phyloP scores from a whole-genome alignment of 306 rosid species.

The Erythrophleum fordii region DNA sequence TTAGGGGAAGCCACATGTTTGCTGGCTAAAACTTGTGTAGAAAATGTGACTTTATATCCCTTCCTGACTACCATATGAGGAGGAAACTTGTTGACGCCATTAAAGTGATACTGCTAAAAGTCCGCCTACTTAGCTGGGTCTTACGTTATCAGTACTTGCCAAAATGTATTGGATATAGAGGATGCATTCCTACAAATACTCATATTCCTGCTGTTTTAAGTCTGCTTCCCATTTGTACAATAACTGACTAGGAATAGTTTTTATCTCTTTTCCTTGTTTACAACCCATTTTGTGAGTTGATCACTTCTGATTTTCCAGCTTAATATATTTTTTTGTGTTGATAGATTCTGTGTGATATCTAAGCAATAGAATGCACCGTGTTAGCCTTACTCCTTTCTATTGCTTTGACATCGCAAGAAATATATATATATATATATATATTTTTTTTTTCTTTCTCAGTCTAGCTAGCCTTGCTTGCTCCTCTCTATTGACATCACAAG shows the following conservation, averaged over 20 bases:
- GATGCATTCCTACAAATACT: not conserved
- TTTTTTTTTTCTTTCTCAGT: too few species aligned
- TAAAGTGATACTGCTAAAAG: not conserved
- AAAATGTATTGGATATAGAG: not conserved
- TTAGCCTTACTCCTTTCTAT: not conserved
- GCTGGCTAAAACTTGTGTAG: not conserved
- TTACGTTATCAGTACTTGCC: not conserved
- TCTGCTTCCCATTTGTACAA: not conserved
- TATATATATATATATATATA: too few species aligned
- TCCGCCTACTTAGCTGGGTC: not conserved
- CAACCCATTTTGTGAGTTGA: too few species aligned
- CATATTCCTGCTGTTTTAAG: not conserved
- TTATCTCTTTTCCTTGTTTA: slow-evolving; percentile 2
- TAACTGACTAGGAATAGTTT: not conserved
- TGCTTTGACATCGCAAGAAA: not conserved
- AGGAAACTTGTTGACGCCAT: not conserved
- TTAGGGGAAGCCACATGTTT: not conserved
- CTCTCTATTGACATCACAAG: not conserved
- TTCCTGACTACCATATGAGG: not conserved
- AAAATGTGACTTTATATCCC: not conserved
- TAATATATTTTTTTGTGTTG: not conserved
- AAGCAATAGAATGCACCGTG: not conserved
- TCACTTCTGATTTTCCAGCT: not conserved
- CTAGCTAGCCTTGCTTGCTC: too few species aligned
- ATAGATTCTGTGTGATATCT: not conserved